These are phyloP conservation scores for Trichophyton verrucosum DNA, from an alignment of 2,329 filamentous ascomycete species.

Conservation along the genomic window DNA sequence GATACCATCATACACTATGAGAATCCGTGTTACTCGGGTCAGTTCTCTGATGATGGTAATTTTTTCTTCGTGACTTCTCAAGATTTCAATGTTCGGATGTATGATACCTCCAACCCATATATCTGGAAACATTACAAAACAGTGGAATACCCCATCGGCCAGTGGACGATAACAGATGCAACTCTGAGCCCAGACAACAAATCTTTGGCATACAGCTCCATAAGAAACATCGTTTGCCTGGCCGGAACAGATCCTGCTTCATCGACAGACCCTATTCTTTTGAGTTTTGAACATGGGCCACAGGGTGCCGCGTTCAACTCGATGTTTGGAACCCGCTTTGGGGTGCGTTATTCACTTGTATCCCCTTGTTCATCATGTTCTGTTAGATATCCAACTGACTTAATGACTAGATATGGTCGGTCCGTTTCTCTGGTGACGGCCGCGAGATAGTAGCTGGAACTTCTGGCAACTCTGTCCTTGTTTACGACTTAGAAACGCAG, in stretches of 20 bases:
- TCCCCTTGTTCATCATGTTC: background rate
- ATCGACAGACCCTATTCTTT: conserved; percentile 60
- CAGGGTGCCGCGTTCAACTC: conserved; percentile 25
- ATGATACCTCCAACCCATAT: conserved; percentile 91
- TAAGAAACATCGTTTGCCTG: conserved; percentile 70
- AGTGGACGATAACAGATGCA: conserved; percentile 94
- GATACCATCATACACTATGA: conserved; percentile 85
- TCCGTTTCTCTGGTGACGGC: conserved; percentile 86
- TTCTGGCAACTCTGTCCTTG: conserved; percentile 62
- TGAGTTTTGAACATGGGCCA: conserved; percentile 54
- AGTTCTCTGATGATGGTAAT: conserved; percentile 93
- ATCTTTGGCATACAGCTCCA: conserved; percentile 83
- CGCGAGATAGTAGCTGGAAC: conserved; percentile 84
- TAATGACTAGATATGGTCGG: conserved; percentile 59
- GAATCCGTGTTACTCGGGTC: conserved; percentile 78
- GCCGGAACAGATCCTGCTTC: conserved; percentile 78
- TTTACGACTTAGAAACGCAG: conserved; percentile 82
- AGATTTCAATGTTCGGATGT: conserved; percentile 92
- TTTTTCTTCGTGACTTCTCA: conserved; percentile 91
- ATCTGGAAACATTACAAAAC: conserved; percentile 95
- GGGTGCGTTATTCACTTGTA: conserved; percentile 23
- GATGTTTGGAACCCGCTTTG: conserved; percentile 29
- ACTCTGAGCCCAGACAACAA: conserved; percentile 83
- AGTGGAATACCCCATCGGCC: conserved; percentile 68
- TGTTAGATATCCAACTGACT: conserved; percentile 5